Percentiles rank a stretch among this genome's conserved stretches.
Conservation (phyloP, 2,329 filamentous ascomycete genomes). For the Falciphora oryzae region DNA sequence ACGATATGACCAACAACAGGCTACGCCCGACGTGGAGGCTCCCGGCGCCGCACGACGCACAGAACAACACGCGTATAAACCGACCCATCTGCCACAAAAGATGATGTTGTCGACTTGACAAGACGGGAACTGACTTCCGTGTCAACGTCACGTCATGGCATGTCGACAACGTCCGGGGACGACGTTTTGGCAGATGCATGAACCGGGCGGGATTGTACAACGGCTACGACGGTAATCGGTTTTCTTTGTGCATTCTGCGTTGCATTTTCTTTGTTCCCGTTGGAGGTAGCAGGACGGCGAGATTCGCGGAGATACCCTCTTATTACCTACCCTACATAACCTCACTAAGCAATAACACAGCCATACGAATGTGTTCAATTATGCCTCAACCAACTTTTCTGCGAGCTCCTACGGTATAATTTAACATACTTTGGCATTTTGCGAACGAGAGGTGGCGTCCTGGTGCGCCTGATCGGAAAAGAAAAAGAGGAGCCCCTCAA, state of each 20-base stretch:
- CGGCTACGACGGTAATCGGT: background rate
- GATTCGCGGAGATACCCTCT: too few relatives aligned
- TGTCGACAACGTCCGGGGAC: background rate
- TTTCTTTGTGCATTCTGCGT: background rate
- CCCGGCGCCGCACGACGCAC: slow-evolving; percentile 4
- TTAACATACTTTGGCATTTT: too few relatives aligned
- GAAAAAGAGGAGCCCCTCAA: too few relatives aligned
- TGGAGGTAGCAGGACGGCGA: too few relatives aligned
- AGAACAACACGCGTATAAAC: slow-evolving; percentile 4
- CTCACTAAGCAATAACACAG: too few relatives aligned
- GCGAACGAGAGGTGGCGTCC: slow-evolving; percentile 27
- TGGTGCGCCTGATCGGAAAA: too few relatives aligned
- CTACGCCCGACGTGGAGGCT: slow-evolving; percentile 3
- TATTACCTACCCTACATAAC: too few relatives aligned
- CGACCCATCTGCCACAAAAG: slow-evolving; percentile 9
- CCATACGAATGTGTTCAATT: too few relatives aligned
- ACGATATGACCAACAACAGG: background rate
- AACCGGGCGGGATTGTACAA: too few relatives aligned
- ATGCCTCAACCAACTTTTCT: too few relatives aligned
- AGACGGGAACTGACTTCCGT: background rate
- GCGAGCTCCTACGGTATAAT: too few relatives aligned
- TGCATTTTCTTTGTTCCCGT: background rate
- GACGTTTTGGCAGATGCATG: background rate
- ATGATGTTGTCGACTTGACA: slow-evolving; percentile 2
- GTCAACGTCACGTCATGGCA: too few relatives aligned